phyloP scores from a whole-genome alignment of 257 asterid genomes.

The Forsythia suspensa region DNA sequence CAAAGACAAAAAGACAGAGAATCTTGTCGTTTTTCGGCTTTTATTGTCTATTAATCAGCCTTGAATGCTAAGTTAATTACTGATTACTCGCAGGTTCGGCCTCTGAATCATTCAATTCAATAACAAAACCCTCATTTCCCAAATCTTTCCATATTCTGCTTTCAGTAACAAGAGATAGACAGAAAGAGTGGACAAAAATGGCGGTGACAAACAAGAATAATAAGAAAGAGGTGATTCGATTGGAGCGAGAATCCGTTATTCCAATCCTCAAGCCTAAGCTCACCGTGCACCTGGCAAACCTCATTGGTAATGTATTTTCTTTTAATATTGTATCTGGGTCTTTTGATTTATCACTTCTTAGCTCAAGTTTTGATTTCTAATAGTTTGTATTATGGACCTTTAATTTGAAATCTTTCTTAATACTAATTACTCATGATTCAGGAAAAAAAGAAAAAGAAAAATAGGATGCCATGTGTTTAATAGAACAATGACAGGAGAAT shows the following conservation, averaged over 20 bases:
- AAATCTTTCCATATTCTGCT: not conserved
- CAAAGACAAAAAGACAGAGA: not conserved
- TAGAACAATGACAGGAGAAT: not conserved
- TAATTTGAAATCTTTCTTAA: not conserved
- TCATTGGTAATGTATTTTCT: slow-evolving; percentile 55
- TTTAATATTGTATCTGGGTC: not conserved
- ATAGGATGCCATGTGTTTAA: not conserved
- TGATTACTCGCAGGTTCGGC: too few relatives aligned
- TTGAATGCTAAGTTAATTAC: too few relatives aligned
- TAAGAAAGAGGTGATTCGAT: slow-evolving; percentile 74
- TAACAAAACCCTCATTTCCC: not conserved
- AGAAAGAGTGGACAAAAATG: not conserved
- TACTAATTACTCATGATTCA: not conserved
- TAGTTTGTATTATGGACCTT: not conserved
- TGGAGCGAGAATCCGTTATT: slow-evolving; percentile 91
- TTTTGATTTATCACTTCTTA: not conserved
- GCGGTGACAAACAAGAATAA: slow-evolving; percentile 19
- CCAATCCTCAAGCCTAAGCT: slow-evolving; percentile 96
- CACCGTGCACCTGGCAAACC: slow-evolving; percentile 84
- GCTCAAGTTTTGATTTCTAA: not conserved
- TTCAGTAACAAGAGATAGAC: not conserved
- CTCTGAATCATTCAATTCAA: not conserved
- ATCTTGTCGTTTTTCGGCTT: not conserved
- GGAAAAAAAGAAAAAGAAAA: not conserved
- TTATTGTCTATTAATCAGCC: not conserved